These are phyloP conservation scores for Dunaliella primolecta DNA, from an alignment of 139 green algal species.

Conservation along the genomic window DNA sequence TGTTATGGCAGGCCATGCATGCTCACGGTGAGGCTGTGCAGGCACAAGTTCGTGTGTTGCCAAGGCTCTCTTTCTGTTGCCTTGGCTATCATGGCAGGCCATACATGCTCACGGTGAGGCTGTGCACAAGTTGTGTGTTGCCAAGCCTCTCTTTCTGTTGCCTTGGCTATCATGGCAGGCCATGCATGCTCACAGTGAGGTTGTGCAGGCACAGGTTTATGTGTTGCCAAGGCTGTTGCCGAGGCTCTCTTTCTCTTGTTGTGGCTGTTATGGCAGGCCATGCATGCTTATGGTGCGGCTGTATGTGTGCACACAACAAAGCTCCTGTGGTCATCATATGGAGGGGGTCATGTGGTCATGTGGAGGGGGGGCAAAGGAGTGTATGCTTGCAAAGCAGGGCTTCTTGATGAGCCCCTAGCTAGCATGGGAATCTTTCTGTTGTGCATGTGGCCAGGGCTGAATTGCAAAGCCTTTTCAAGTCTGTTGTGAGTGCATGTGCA, in stretches of 20 bases:
- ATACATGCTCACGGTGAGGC: background rate
- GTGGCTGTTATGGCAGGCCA: background rate
- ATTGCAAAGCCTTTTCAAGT: too few relatives aligned
- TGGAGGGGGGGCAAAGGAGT: too few relatives aligned
- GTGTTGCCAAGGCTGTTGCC: background rate
- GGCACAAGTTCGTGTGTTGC: background rate
- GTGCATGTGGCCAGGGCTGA: too few relatives aligned
- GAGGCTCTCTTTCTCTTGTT: background rate
- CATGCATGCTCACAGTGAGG: background rate
- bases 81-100: background rate
- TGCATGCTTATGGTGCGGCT: background rate
- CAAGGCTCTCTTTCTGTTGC: background rate
- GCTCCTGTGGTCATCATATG: too few relatives aligned
- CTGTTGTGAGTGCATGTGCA: too few relatives aligned
- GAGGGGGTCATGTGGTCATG: too few relatives aligned
- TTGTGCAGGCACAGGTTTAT: background rate
- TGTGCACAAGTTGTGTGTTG: background rate
- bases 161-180: background rate
- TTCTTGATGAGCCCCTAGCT: too few relatives aligned
- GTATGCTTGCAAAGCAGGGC: too few relatives aligned
- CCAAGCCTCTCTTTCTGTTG: background rate
- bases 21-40: background rate
- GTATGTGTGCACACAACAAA: too few relatives aligned
- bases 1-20: background rate
- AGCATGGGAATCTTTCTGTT: too few relatives aligned